These are phyloP conservation scores for Ambrosia hybrid DNA, from an alignment of 140 eudicot genomes.

Conservation along the genomic window DNA sequence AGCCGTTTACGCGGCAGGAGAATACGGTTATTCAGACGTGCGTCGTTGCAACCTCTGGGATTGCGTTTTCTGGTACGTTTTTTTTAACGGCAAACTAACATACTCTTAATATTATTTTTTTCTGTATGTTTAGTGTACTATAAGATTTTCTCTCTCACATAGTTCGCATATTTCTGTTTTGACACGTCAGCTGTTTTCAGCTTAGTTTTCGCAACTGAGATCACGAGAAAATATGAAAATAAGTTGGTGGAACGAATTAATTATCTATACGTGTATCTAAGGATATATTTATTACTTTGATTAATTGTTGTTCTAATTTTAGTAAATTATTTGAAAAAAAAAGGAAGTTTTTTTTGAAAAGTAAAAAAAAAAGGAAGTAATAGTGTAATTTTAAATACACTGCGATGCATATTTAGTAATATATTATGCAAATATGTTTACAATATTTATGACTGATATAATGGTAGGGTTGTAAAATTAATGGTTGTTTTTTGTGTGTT, in stretches of 20 bases:
- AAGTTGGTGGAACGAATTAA: slow-evolving; percentile 7
- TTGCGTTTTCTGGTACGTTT: slow-evolving; percentile 81
- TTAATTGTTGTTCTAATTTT: slow-evolving; percentile 21
- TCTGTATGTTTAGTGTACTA: too few species aligned
- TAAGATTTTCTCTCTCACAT: too few species aligned
- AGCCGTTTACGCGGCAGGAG: slow-evolving; percentile 94
- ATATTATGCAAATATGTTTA: too few species aligned
- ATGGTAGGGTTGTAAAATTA: too few species aligned
- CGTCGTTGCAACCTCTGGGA: slow-evolving; percentile 94
- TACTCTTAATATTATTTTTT: too few species aligned
- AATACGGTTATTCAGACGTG: slow-evolving; percentile 97
- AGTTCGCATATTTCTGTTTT: slow-evolving; percentile 18
- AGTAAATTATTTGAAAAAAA: background rate
- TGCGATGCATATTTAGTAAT: too few species aligned
- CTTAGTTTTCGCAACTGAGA: slow-evolving; percentile 26
- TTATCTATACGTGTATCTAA: background rate
- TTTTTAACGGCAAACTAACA: background rate
- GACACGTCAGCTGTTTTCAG: slow-evolving; percentile 16
- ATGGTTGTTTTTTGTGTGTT: too few species aligned
- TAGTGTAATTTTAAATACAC: too few species aligned
- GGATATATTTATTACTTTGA: slow-evolving; percentile 5
- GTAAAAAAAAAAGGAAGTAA: too few species aligned
- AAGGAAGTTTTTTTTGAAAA: too few species aligned
- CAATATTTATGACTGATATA: too few species aligned
- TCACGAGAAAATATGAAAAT: slow-evolving; percentile 19